These are phyloP conservation scores for Pseudocercospora cruenta DNA, from an alignment of 2,329 filamentous ascomycete genomes.

Conservation along the genomic window DNA sequence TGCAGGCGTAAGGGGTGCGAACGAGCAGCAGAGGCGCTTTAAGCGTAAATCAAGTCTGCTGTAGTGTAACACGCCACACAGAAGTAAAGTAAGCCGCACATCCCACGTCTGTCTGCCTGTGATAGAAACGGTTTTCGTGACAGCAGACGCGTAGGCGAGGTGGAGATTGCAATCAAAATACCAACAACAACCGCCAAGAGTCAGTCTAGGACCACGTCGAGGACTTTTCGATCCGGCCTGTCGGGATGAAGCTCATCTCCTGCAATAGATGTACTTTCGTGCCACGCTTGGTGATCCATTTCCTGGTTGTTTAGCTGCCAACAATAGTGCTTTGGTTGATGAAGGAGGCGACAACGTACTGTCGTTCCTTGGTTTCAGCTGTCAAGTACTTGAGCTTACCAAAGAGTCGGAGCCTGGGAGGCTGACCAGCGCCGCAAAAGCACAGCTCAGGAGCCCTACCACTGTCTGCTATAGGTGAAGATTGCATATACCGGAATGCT, in stretches of 20 bases:
- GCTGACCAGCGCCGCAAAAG: neutral
- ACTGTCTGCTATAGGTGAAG: neutral
- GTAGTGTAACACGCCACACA: slow-evolving; percentile 3
- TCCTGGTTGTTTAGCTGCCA: neutral
- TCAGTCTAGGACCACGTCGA: neutral
- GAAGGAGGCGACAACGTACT: neutral
- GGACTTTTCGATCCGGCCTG: neutral
- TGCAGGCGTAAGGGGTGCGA: slow-evolving; percentile 1
- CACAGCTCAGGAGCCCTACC: slow-evolving; percentile 1
- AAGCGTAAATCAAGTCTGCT: slow-evolving; percentile 6
- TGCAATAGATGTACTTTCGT: neutral
- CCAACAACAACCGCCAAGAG: neutral
- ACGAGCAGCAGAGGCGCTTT: slow-evolving; percentile 4
- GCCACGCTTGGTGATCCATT: neutral
- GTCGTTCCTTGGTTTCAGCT: slow-evolving; percentile 5
- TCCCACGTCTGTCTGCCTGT: neutral
- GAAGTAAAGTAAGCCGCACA: neutral
- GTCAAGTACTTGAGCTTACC: neutral
- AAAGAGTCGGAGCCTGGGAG: neutral
- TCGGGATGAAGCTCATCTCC: neutral
- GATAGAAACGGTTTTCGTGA: neutral
- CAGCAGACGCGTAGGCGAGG: neutral
- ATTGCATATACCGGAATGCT: neutral
- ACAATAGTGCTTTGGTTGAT: neutral
- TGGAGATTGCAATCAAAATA: neutral